Base-by-base conservation (phyloP, 495 filamentous ascomycete species). In the Penicillium cinerascens region DNA sequence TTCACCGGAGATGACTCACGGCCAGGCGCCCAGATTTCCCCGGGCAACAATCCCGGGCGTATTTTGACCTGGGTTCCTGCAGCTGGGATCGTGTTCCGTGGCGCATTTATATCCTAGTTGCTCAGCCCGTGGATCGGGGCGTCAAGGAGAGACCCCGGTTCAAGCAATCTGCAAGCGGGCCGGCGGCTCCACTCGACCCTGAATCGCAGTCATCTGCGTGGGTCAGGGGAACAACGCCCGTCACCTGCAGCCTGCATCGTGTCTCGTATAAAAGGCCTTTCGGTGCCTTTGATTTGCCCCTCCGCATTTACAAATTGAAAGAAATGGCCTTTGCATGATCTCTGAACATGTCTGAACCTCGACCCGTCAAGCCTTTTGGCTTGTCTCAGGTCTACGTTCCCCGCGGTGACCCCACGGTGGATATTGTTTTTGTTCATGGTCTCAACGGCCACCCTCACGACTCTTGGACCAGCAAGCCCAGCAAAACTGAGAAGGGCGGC, bases 361-460 rank as follows among this genome's bases (percentile, higher is more conserved):
- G 52, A 22, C 49, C 63, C 51, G 80, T 89, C 62, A 81, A 79
- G 63, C 81, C 82, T 21, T 87, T 80, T 68, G 87, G 88, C 69
- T 70, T 89, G 59, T 84, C 84, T 16, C 77, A 85, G 56, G 78
- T 91, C 46, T 89, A 86, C 64, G 55, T 68, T 41, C 81, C 85
- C 36, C 80, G 58, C 43, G 62, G 65, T 13, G 60, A 60, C 42
- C 65, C 70, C 26, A 65, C 65, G 6, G 69, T 75, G 8, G 72
- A 75, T 59, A 82, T 91, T 33, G 84, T 91, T 10, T 80, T 91
- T 42, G 88, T 95, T 37, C 90, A 95, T 64, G 90, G 90, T 44
- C 74, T 95, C 25, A 92, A 92, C 59, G 90, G 90, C 18, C 78
- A 89, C 47, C 87, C 89, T 1, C 70, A 84, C 22, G 79, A 80